phyloP scores from a whole-genome alignment of 1,284 basidiomycete genomes.

The Ganoderma boninense region DNA sequence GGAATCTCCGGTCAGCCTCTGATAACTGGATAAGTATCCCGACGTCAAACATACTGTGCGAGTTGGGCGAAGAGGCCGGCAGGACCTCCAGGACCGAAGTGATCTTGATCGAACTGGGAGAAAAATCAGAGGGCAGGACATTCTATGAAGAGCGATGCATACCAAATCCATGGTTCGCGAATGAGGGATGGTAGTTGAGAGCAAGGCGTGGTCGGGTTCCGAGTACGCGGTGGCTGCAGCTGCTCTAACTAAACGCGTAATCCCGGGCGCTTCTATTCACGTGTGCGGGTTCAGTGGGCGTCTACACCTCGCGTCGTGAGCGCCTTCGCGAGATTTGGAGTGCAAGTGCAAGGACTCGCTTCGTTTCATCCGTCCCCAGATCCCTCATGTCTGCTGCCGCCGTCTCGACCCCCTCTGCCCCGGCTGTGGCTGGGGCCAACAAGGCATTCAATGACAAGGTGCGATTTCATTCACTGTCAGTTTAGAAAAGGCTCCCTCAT shows the following conservation, averaged over 20 bases:
- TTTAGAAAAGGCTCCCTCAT: conserved; percentile 33
- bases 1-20: conserved; percentile 10
- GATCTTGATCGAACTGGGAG: conserved; percentile 64
- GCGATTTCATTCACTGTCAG: conserved; percentile 19
- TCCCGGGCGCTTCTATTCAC: conserved; percentile 29
- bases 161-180: conserved; percentile 67
- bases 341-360: conserved; percentile 12
- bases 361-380: conserved; percentile 18
- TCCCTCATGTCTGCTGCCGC: conserved; percentile 49
- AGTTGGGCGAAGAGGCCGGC: conserved; percentile 67
- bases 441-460: conserved; percentile 88
- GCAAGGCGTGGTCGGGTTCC: conserved; percentile 10
- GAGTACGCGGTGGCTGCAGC: conserved; percentile 20
- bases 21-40: not conserved
- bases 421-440: conserved; percentile 56
- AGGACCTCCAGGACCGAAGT: conserved; percentile 54
- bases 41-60: conserved; percentile 54
- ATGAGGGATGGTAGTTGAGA: conserved; percentile 21
- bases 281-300: conserved; percentile 23
- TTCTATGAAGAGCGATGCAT: conserved; percentile 33
- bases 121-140: not conserved
- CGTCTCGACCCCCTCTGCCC: conserved; percentile 45
- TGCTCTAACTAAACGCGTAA: conserved; percentile 30
- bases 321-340: conserved; percentile 18
- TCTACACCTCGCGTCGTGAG: conserved; percentile 21